Base-by-base conservation (phyloP, 2,329 filamentous ascomycete species). In the Neonectria faginata region DNA sequence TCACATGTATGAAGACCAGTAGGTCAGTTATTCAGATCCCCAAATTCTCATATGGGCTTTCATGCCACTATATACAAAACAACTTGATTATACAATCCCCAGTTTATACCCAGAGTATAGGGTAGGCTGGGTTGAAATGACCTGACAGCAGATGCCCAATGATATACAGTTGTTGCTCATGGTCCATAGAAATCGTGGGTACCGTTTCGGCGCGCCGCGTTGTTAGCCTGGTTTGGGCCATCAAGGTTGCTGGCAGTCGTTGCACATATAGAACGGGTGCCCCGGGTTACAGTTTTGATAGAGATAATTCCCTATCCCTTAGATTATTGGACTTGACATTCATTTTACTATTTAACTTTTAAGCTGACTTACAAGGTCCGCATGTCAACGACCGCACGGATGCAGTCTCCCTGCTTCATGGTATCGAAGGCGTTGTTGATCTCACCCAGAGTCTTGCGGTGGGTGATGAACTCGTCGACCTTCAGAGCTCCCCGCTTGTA, bases 391-490 rank as follows among this genome's bases (percentile, higher is more conserved):
- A 98, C 96, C 73, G 93, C 97, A 70, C 96, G 92, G 76, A 99
- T 97, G 82, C 96, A 99, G 81, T 98, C 94, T 64, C 96, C 96
- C 65, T 89, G 87, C 86, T 97, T 97, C 96, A 99, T 99, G 73
- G 91, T 89, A 70, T 93, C 88, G 76, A 97, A 99, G 20, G 94
- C 95, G 56, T 86, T 84, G 86, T 98, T 98, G 81, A 99, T 97
- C 75, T 92, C 89, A 65, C 83, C 83, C 48, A 99, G 85, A 4
- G 86, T 87, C 84, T 97, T 93, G 74, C 94, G 90, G 84, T 99
- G 96, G 33, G 96, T 99, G 83, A 99, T 98, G 85, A 98, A 98
- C 84, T 99, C 96, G 79, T 98, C 95, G 50, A 98, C 96, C 90
- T 97, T 98, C 78, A 99, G 90, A 77, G 91, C 88, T 74, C 94